phyloP scores from a whole-genome alignment of 2,329 filamentous ascomycete species.

The Byssothecium circinans region DNA sequence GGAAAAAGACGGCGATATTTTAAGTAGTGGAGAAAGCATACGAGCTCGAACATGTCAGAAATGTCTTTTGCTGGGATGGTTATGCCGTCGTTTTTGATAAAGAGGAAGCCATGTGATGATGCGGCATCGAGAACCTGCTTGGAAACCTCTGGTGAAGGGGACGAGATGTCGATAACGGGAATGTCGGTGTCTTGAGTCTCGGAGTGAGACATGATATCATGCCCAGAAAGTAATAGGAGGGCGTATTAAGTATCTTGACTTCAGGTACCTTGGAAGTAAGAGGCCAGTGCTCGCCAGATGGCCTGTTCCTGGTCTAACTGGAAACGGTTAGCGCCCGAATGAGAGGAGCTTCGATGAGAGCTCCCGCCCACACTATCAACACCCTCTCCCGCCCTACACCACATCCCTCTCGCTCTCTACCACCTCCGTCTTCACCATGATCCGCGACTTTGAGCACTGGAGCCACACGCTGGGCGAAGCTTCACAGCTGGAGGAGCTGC shows the following conservation, averaged over 20 bases:
- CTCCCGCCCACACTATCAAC: not conserved
- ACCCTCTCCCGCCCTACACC: not conserved
- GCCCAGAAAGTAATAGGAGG: too few relatives aligned
- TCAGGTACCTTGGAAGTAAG: too few relatives aligned
- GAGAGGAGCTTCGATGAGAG: too few relatives aligned
- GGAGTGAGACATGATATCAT: not conserved
- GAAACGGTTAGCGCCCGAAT: too few relatives aligned
- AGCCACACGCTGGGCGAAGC: constrained; percentile 56
- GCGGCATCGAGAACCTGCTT: constrained; percentile 76
- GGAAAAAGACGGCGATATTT: too few relatives aligned
- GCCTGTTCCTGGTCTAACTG: too few relatives aligned
- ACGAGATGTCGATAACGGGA: constrained; percentile 80
- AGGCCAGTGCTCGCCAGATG: too few relatives aligned
- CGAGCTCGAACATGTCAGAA: constrained; percentile 72
- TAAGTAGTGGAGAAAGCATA: too few relatives aligned
- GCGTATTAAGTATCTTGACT: too few relatives aligned
- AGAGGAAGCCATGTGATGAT: constrained; percentile 83
- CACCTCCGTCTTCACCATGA: constrained; percentile 34
- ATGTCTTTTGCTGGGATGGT: constrained; percentile 70
- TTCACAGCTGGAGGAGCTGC: constrained; percentile 69
- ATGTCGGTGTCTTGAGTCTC: constrained; percentile 49
- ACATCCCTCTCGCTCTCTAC: not conserved
- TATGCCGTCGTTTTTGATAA: constrained; percentile 73
- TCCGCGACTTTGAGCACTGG: constrained; percentile 59
- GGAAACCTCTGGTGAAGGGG: constrained; percentile 61